phyloP scores from a whole-genome alignment of 2,329 filamentous ascomycete species.

The Fusarium azukiicola region DNA sequence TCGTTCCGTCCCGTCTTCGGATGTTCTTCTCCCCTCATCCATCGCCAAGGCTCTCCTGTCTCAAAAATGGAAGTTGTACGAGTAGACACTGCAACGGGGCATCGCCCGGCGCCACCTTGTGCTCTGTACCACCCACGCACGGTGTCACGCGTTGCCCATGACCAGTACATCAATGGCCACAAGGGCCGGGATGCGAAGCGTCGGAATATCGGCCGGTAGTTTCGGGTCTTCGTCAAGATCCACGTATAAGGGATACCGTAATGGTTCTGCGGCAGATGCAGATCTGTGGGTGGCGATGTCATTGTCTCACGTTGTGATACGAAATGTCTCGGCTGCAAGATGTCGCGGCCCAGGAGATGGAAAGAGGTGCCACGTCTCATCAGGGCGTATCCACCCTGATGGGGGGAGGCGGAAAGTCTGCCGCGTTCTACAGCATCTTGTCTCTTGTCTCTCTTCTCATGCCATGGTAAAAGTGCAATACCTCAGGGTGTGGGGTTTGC shows the following conservation, averaged over 20 bases:
- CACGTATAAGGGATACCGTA: background rate
- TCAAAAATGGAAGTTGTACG: background rate
- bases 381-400: background rate
- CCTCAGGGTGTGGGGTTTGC: background rate
- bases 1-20: background rate
- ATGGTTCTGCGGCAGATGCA: background rate
- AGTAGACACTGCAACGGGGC: background rate
- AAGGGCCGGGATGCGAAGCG: conserved; percentile 6
- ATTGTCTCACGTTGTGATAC: background rate
- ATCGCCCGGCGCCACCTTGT: background rate
- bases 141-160: background rate
- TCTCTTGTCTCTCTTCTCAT: background rate
- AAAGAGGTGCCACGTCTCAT: background rate
- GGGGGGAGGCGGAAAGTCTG: background rate
- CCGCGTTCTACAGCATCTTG: background rate
- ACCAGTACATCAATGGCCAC: background rate
- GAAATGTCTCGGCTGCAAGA: background rate
- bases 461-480: background rate
- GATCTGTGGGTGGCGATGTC: background rate
- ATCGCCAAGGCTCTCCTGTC: background rate
- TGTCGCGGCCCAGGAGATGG: background rate
- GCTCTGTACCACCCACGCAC: background rate
- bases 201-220: conserved; percentile 2
- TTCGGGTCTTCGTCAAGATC: background rate
- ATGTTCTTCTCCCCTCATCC: background rate